These are phyloP conservation scores for Bacterosira constricta DNA, from an alignment of 108 stramenopile species.

Conservation along the genomic window DNA sequence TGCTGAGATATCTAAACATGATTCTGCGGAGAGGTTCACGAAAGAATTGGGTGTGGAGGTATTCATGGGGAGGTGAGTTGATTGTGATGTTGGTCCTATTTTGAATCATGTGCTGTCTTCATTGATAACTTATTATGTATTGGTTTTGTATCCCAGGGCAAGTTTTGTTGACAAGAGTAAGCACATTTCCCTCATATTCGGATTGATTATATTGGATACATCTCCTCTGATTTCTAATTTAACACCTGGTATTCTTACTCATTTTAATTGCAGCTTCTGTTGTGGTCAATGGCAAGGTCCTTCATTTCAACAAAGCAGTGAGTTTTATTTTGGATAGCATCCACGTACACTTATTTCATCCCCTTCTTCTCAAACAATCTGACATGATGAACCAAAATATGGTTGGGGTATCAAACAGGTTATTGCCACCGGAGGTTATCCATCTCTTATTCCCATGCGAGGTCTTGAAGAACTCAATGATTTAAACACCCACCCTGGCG, in stretches of 20 bases:
- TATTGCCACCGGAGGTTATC: slow-evolving; percentile 85
- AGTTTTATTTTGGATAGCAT: no score
- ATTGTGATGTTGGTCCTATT: not conserved
- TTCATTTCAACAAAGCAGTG: slow-evolving; percentile 74
- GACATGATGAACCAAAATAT: no score
- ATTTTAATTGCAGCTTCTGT: slow-evolving; percentile 22
- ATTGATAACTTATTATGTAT: no score
- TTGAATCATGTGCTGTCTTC: not conserved
- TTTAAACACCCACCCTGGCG: slow-evolving; percentile 28
- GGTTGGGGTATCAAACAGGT: no score
- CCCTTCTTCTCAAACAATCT: no score
- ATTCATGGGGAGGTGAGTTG: slow-evolving; percentile 46
- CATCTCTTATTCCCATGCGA: slow-evolving; percentile 65
- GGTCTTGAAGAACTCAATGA: slow-evolving; percentile 66
- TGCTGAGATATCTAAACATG: slow-evolving; percentile 74
- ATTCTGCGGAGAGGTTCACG: slow-evolving; percentile 77
- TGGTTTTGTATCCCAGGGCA: slow-evolving; percentile 28
- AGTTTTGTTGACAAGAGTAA: slow-evolving; percentile 54
- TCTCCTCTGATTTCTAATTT: not conserved
- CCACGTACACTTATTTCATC: no score
- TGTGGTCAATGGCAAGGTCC: slow-evolving; percentile 58
- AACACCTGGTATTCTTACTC: not conserved
- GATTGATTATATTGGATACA: no score
- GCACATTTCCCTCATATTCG: not conserved
- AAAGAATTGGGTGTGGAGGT: slow-evolving; percentile 74